A percentile compares a stretch with the other conserved stretches of the same genome.
phyloP scores from a whole-genome alignment of 1,284 basidiomycete genomes.

The Malassezia brasiliensis region DNA sequence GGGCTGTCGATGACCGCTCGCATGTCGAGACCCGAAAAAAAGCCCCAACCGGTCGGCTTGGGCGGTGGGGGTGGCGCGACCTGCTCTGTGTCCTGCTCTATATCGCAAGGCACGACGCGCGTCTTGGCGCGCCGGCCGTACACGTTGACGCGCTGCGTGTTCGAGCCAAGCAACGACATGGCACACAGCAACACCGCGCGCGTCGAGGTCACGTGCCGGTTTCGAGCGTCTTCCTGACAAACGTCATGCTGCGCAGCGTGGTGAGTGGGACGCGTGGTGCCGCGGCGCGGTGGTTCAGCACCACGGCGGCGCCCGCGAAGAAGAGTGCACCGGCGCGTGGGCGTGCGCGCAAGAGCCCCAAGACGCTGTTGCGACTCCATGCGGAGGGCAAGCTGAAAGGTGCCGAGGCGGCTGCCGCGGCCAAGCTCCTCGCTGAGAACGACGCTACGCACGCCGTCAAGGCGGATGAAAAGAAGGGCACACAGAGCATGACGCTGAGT shows the following conservation, averaged over 20 bases:
- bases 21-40: constrained; percentile 12
- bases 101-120: not conserved
- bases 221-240: not conserved
- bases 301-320: constrained; percentile 17
- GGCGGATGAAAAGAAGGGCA: not conserved
- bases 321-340: constrained; percentile 32
- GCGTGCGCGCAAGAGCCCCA: constrained; percentile 22
- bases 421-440: constrained; percentile 6
- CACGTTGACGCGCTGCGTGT: constrained; percentile 13
- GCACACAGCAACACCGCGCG: constrained; percentile 3
- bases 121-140: constrained; percentile 14
- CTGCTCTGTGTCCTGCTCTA: not conserved
- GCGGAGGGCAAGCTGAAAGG: constrained; percentile 12
- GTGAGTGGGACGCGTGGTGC: not conserved
- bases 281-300: constrained; percentile 15
- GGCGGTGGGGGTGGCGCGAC: not conserved
- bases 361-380: constrained; percentile 15
- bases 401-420: constrained; percentile 12
- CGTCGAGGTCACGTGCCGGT: constrained; percentile 5
- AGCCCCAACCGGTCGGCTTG: not conserved
- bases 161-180: constrained; percentile 10
- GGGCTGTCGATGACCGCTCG: constrained; percentile 8
- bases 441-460: not conserved
- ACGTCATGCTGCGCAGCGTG: not conserved
- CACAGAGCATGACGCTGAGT: constrained; percentile 4